phyloP scores from a whole-genome alignment of 1,139 yeast genomes.

The Candida sp. region DNA sequence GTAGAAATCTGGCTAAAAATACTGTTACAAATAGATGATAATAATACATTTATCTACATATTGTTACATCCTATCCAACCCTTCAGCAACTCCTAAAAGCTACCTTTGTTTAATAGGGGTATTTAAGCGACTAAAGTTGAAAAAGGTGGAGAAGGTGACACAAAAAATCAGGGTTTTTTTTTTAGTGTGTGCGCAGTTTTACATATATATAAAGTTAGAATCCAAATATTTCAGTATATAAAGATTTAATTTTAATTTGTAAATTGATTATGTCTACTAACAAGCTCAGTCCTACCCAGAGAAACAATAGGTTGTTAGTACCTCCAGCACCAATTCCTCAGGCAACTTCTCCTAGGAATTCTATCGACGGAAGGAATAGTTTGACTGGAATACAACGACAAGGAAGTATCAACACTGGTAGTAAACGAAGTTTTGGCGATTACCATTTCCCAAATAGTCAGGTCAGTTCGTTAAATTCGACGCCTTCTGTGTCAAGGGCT shows the following conservation, averaged over 20 bases:
- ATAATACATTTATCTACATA: too few relatives aligned
- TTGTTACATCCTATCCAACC: too few relatives aligned
- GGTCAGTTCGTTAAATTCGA: slow-evolving; percentile 1
- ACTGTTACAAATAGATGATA: too few relatives aligned
- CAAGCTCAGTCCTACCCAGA: background rate
- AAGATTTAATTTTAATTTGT: too few relatives aligned
- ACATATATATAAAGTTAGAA: background rate
- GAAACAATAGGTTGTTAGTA: background rate
- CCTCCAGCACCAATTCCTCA: background rate
- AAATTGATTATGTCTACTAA: background rate
- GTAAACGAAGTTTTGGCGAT: slow-evolving; percentile 1
- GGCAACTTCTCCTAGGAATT: background rate
- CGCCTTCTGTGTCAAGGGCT: background rate
- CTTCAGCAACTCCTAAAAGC: too few relatives aligned
- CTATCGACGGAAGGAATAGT: background rate
- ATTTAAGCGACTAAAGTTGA: background rate
- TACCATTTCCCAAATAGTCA: slow-evolving; percentile 1
- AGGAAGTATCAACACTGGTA: background rate
- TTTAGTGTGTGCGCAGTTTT: background rate
- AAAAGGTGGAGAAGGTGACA: background rate
- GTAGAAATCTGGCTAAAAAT: background rate
- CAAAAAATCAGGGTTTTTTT: background rate
- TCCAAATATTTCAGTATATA: background rate
- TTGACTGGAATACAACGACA: background rate
- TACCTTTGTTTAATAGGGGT: background rate